Conservation (phyloP, 78 protist species). For the Capsaspora owczarzaki region DNA sequence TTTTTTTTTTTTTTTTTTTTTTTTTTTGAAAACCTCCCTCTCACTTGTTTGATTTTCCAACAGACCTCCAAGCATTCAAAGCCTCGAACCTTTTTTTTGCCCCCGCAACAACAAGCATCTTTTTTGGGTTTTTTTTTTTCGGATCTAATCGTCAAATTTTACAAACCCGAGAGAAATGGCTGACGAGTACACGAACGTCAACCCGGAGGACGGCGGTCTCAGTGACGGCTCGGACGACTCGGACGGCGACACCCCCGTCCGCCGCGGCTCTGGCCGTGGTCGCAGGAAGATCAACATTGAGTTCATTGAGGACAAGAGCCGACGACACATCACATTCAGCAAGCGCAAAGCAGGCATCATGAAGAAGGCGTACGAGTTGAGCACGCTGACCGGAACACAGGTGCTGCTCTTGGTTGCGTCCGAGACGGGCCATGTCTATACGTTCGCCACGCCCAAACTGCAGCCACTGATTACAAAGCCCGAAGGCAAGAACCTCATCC, state of each 20-base stretch:
- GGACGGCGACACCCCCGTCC: neutral
- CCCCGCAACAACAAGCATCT: too few species aligned
- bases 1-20: too few species aligned
- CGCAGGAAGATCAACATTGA: constrained; percentile 80
- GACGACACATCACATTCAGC: constrained; percentile 84
- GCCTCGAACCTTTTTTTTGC: too few species aligned
- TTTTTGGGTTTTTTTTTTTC: too few species aligned
- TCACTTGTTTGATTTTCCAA: too few species aligned
- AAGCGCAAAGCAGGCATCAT: constrained; percentile 75
- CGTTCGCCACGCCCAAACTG: constrained; percentile 89
- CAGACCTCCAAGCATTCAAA: too few species aligned
- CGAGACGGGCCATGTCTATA: constrained; percentile 89
- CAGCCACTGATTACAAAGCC: constrained; percentile 80
- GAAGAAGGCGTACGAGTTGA: constrained; percentile 81
- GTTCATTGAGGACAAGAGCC: constrained; percentile 69
- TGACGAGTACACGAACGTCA: too few species aligned
- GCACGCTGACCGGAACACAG: constrained; percentile 86
- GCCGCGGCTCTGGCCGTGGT: constrained; percentile 29
- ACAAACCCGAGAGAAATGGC: too few species aligned
- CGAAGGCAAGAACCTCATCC: constrained; percentile 41
- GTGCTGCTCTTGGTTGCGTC: constrained; percentile 81
- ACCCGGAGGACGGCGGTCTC: too few species aligned
- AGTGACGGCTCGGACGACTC: neutral
- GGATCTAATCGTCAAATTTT: too few species aligned
- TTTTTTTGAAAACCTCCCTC: too few species aligned